Evolutionary conservation across 352 stramenopile genomes (phyloP), one percentile per base, ranked within the genome.

Genomic region (Phytopythium litorale): DNA sequence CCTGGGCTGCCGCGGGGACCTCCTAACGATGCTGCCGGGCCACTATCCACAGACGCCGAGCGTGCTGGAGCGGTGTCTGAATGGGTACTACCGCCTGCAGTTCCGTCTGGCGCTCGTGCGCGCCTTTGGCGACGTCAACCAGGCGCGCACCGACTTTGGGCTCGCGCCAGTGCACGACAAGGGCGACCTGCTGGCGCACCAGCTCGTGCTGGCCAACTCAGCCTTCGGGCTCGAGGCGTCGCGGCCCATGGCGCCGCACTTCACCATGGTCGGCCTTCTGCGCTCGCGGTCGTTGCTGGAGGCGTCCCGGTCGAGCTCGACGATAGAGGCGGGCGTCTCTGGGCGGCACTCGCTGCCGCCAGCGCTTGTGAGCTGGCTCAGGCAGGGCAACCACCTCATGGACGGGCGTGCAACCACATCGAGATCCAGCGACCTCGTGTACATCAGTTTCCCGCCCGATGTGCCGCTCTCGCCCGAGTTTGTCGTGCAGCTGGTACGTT

Each of bases 141-240:
- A 69, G n/a, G 74, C 75, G 51, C 75, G 82, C 21, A 62, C 62
- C 37, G 79, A 88, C 12, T 62, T 87, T 48, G 78, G 77, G 51
- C 72, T 95, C 7, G 42, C 68, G 6, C 42, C 71, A 1, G 73
- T 91, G 45, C 50, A 74, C 21, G 77, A 63, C 71, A 89, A 89
- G 46, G 55, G 80, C 42, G 71, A 87, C 33, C 66, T 87, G 46
- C 78, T 81, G 60, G 76, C 77, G 30, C 67, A 85, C 32, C 65
- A 71, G 37, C 74, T 96, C 37, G 84, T 96, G 50, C 70, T 97
- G 35, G 81, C 84, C 51, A 93, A 91, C 60, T 92, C 87, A 23
- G 73, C 88, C 38, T 92, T 97, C 50, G 88, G 88, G 6, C 70
- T 96, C 66, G 88, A 96, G 50, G 73, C 91, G 25, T 66, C 88